phyloP scores from a whole-genome alignment of 2,329 filamentous ascomycete genomes.

The Calonectria pseudoturangicola region DNA sequence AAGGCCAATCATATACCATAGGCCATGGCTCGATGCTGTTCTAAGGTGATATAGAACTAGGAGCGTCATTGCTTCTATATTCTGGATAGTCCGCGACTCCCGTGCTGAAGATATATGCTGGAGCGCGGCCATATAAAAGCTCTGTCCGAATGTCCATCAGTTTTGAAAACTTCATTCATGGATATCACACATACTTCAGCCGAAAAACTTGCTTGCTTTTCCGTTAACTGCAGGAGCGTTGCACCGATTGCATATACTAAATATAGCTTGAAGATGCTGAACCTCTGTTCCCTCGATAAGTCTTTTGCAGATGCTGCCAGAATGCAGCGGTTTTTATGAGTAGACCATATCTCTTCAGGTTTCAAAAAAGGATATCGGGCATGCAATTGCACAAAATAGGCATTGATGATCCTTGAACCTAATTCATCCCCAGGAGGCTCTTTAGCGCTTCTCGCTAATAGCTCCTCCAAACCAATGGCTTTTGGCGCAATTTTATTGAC shows the following conservation, averaged over 20 bases:
- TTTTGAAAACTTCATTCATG: too few relatives aligned
- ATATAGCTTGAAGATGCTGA: constrained; percentile 16
- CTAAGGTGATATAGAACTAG: constrained; percentile 12
- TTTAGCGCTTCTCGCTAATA: constrained; percentile 8
- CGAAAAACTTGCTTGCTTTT: constrained; percentile 20
- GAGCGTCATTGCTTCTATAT: constrained; percentile 21
- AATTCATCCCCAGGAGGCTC: constrained; percentile 7
- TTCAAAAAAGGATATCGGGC: constrained; percentile 13
- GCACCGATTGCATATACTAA: constrained; percentile 17
- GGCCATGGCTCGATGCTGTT: constrained; percentile 11
- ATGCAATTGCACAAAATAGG: constrained; percentile 18
- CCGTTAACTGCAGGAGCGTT: constrained; percentile 2
- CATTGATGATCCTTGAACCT: constrained; percentile 11
- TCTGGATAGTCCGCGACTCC: constrained; percentile 12
- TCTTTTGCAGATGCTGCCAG: not conserved
- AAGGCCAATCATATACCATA: constrained; percentile 22
- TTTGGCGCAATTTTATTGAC: not conserved
- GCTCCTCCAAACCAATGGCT: not conserved
- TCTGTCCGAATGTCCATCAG: not conserved
- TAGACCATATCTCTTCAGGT: constrained; percentile 6
- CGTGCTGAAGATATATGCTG: constrained; percentile 9
- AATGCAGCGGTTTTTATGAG: not conserved
- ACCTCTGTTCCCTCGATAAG: constrained; percentile 5
- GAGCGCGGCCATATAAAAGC: constrained; percentile 11
- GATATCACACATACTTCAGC: not conserved